Evolutionary conservation across 192 early-diverging fungal genomes (phyloP), one percentile per base, ranked within the genome.

Genomic region (Funneliformis mosseae): DNA sequence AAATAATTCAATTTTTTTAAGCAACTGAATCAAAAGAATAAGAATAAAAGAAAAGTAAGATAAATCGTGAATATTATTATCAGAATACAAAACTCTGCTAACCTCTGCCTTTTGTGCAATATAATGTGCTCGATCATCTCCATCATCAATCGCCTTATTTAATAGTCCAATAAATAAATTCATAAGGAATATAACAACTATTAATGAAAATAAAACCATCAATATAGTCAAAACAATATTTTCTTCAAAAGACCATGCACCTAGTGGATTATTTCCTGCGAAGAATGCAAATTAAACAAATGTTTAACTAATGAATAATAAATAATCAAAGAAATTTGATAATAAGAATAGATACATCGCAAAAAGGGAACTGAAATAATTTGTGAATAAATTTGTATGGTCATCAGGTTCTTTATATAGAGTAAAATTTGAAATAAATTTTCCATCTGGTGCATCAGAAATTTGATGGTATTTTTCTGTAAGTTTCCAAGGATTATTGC

Each of bases 81-180:
- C n/a, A 16, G 4, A 21, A n/a, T 18, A 7, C 4, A 25, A 14
- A 18, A 25, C 16, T 41, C 18, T 39, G 25, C 38, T 45, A 8
- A 72, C 70, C 70, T 72, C 70, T 14, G 28, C 33, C 25, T 72
- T 72, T 72, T 39, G 18, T 21, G 28, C n/a, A 16, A 72, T 16
- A 46, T 42, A 72, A 25, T 16, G 12, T 18, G 9, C 23, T 41
- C 39, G 8, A 2, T 72, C 39, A 42, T 72, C 25, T 18, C 23
- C 16, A 16, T 72, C 25, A 1, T 39, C 43, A 27, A 72, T 39
- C 9, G 33, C 28, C 3, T 21, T 45, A 27, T 12, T 18, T 23
- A 72, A 21, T 6, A 72, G 16, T n/a, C 39, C 39, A 25, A 72
- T 72, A 43, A 72, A 72, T 25, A 72, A 25, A 72, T 72, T 72